Conservation (phyloP, 257 asterid species). For the Solanum lycopersicoides region DNA sequence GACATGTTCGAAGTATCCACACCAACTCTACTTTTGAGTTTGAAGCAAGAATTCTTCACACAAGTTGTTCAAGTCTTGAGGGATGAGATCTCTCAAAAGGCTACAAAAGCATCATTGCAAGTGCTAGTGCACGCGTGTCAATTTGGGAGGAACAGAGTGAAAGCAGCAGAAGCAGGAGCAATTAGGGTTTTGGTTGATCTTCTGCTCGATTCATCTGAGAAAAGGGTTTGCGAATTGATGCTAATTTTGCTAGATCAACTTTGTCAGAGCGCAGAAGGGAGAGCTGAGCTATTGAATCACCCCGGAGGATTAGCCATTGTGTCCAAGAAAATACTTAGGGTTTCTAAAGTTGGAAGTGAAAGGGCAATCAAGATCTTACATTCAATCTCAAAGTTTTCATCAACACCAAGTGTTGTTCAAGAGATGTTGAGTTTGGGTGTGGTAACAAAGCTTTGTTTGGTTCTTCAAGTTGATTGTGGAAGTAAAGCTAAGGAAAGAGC, state of each 20-base stretch:
- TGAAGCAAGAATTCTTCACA: constrained; percentile 22
- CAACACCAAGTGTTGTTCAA: too few relatives aligned
- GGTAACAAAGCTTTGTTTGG: constrained; percentile 53
- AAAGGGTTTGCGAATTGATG: constrained; percentile 36
- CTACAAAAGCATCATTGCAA: constrained; percentile 40
- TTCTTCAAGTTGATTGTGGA: constrained; percentile 58
- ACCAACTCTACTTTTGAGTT: constrained; percentile 9
- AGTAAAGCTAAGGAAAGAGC: constrained; percentile 56
- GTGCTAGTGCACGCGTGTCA: constrained; percentile 30
- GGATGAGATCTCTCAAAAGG: constrained; percentile 25
- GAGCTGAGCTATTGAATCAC: constrained; percentile 62
- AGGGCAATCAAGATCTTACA: constrained; percentile 2
- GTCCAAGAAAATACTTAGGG: constrained; percentile 75
- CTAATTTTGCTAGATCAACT: constrained; percentile 38
- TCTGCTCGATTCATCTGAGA: constrained; percentile 32
- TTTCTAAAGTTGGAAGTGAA: constrained; percentile 56
- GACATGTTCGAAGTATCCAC: constrained; percentile 20
- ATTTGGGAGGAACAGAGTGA: constrained; percentile 46
- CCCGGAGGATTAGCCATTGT: constrained; percentile 69
- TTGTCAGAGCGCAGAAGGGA: constrained; percentile 82
- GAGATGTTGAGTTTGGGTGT: constrained; percentile 24
- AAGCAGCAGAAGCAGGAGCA: constrained; percentile 49
- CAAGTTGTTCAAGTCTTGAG: constrained; percentile 16
- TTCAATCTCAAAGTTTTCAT: too few relatives aligned
- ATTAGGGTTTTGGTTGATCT: constrained; percentile 33